phyloP scores from a whole-genome alignment of 2,329 filamentous ascomycete species.

The Chalara sp. region DNA sequence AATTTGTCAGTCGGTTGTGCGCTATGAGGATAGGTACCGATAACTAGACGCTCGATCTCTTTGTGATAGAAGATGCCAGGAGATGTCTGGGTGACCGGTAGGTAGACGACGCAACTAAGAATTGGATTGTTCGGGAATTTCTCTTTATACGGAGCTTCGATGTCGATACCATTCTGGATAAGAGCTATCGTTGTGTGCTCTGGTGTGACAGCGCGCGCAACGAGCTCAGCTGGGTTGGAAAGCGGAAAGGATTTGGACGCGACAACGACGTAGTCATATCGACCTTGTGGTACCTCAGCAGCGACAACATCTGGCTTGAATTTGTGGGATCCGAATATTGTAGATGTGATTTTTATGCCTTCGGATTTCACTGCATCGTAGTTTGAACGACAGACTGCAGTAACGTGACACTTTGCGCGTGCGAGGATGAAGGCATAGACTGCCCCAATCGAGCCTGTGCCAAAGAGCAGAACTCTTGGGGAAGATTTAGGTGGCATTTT shows the following conservation, averaged over 20 bases:
- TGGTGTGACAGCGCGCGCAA: slow-evolving; percentile 29
- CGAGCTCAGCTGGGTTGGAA: slow-evolving; percentile 12
- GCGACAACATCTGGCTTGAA: slow-evolving; percentile 12
- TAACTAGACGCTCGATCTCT: slow-evolving; percentile 46
- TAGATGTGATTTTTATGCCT: slow-evolving; percentile 16
- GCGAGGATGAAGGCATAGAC: slow-evolving; percentile 24
- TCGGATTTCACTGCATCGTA: slow-evolving; percentile 15
- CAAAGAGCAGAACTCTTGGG: too few species aligned
- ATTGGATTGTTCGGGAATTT: slow-evolving; percentile 45
- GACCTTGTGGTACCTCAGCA: neutral
- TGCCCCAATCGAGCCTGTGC: too few species aligned
- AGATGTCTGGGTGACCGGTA: slow-evolving; percentile 42
- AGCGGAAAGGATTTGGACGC: slow-evolving; percentile 16
- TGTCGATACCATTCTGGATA: slow-evolving; percentile 55
- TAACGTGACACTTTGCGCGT: slow-evolving; percentile 20
- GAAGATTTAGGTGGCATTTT: too few species aligned
- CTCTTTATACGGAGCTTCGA: slow-evolving; percentile 46
- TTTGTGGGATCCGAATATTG: slow-evolving; percentile 9
- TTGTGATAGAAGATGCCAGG: slow-evolving; percentile 44
- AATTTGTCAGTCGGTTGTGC: slow-evolving; percentile 4
- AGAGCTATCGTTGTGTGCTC: slow-evolving; percentile 46
- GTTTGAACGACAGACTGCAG: slow-evolving; percentile 29
- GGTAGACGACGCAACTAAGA: slow-evolving; percentile 45
- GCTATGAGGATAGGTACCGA: slow-evolving; percentile 28
- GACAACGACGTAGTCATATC: slow-evolving; percentile 16